These are phyloP conservation scores for Boletus reticuloceps DNA, from an alignment of 768 basidiomycete species.

Conservation along the genomic window DNA sequence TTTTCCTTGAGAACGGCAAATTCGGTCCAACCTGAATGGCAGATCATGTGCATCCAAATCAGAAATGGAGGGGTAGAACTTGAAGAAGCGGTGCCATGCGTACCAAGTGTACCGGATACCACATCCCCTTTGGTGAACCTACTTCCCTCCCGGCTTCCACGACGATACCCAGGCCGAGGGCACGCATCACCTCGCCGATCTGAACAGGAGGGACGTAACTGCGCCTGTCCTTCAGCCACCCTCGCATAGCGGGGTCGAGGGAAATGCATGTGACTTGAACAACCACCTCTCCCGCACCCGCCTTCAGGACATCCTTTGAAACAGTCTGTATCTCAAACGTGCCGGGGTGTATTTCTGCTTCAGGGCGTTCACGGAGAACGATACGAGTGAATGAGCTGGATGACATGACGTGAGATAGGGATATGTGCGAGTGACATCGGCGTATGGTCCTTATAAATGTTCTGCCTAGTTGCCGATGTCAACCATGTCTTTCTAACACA, in stretches of 20 bases:
- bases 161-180: conserved; percentile 63
- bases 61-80: background rate
- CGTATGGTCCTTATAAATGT: background rate
- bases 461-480: background rate
- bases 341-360: conserved; percentile 59
- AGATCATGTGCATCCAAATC: background rate
- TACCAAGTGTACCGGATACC: conserved; percentile 63
- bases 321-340: conserved; percentile 68
- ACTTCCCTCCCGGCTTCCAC: conserved; percentile 55
- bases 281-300: conserved; percentile 54
- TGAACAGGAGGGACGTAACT: conserved; percentile 70
- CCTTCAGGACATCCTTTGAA: conserved; percentile 50
- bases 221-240: conserved; percentile 70
- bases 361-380: conserved; percentile 75
- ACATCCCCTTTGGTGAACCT: conserved; percentile 62
- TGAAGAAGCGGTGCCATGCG: conserved; percentile 16
- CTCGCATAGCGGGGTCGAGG: conserved; percentile 88
- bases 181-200: conserved; percentile 81
- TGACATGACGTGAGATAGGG: conserved; percentile 12
- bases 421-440: background rate
- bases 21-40: conserved; percentile 68
- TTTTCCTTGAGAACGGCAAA: conserved; percentile 62
- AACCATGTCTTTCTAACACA: too few relatives aligned
- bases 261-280: conserved; percentile 79
- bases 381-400: conserved; percentile 54